These are phyloP conservation scores for Asterionellopsis glacialis DNA, from an alignment of 108 stramenopile genomes.

Conservation along the genomic window DNA sequence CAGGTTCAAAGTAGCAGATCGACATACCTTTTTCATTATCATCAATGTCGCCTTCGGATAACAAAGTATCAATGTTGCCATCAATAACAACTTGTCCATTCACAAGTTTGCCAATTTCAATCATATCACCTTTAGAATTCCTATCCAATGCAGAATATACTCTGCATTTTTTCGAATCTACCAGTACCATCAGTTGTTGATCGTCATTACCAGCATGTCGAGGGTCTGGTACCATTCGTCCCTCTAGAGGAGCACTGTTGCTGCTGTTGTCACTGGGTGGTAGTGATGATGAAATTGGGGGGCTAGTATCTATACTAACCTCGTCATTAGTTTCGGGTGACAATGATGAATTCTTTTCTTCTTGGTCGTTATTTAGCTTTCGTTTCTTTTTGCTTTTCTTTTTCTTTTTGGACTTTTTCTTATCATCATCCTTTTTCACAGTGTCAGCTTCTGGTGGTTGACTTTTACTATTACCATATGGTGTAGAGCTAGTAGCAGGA, in stretches of 20 bases:
- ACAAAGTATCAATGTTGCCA: constrained; percentile 16
- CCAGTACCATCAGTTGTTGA: constrained; percentile 32
- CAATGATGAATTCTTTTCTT: constrained; percentile 4
- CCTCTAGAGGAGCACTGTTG: constrained; percentile 39
- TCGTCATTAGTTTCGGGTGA: no score
- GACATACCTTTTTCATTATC: constrained; percentile 7
- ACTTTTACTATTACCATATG: not conserved
- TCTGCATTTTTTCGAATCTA: constrained; percentile 35
- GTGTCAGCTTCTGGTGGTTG: not conserved
- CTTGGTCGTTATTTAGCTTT: constrained; percentile 2
- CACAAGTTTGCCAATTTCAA: constrained; percentile 36
- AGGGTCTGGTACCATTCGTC: constrained; percentile 28
- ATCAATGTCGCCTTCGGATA: constrained; percentile 10
- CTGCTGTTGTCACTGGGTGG: constrained; percentile 9
- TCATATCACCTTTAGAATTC: constrained; percentile 31
- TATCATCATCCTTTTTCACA: not conserved
- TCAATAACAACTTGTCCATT: constrained; percentile 3
- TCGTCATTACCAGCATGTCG: constrained; percentile 3
- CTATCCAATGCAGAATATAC: constrained; percentile 52
- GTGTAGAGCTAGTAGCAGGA: not conserved
- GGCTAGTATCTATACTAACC: not conserved
- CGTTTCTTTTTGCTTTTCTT: constrained; percentile 3
- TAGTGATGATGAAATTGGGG: not conserved
- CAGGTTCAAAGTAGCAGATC: not conserved
- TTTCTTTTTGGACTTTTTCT: constrained; percentile 1